Base-by-base conservation (phyloP, 305 asterid species). In the Lippia alba region DNA sequence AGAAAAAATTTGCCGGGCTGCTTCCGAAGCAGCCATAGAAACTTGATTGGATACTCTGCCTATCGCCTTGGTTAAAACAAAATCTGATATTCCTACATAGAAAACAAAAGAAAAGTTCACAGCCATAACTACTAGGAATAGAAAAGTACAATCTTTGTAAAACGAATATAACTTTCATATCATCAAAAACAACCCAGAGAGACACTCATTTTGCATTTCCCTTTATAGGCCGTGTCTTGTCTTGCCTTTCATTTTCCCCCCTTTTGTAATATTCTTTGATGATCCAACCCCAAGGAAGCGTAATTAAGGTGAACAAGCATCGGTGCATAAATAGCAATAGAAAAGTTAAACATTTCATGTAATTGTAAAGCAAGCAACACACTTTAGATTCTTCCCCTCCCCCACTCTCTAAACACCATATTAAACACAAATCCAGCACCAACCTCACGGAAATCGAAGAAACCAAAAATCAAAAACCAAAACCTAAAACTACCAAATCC, bases 21-120 rank as follows among this genome's bases (percentile, higher is more conserved):
- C 74, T 53, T 65, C 79, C 12, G 76, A 36, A 64, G 81, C 83
- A 69, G 78, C 76, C 87, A 83, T 83, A 3, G 55, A 34, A 49
- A 30, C 62, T 57, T 15, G 1, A 30, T 44, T 61, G 45, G 56
- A 69, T 17, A 44, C 56, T 71, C 67, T 34, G 33, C 45, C 10
- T 46, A 58, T 8, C 57, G 44, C 54, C 53, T 62, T 45, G 44
- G 69, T 49, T 33, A 55, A 46, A 36, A 45, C 53, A 65, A 66
- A 32, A 48, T 45, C 54, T 16, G 57, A 49, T 45, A 70, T 57
- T 68, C 78, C 85, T 70, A 49, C 66, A 71, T 53, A 74, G 36
- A 79, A n/a, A 17, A 70, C 58, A 56, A 55, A 59, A 41, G 32
- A 48, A 18, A 71, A 71, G 12, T 19, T 44, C 41, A 36, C 9